phyloP scores from a whole-genome alignment of 805 yeast genomes.

The Myxozyma neglecta region DNA sequence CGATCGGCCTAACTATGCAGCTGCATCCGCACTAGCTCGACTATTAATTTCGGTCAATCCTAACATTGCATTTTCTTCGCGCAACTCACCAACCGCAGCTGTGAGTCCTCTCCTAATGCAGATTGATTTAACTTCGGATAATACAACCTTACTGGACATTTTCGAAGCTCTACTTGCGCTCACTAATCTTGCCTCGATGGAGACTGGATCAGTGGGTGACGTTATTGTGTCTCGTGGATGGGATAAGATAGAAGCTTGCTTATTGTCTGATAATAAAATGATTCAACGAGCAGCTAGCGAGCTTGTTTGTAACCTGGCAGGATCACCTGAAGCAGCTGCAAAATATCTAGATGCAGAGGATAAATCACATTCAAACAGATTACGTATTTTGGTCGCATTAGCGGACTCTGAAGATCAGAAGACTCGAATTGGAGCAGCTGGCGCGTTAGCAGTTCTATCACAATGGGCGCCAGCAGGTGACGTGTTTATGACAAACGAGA shows the following conservation, averaged over 20 bases:
- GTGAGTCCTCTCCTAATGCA: slow-evolving; percentile 39
- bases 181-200: slow-evolving; percentile 61
- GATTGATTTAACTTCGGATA: slow-evolving; percentile 33
- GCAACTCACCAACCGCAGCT: slow-evolving; percentile 38
- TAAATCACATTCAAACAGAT: slow-evolving; percentile 34
- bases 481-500: slow-evolving; percentile 35
- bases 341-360: slow-evolving; percentile 39
- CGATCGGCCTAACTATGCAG: slow-evolving; percentile 27
- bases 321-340: slow-evolving; percentile 41
- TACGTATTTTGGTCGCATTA: slow-evolving; percentile 40
- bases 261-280: slow-evolving; percentile 49
- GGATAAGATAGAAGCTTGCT: slow-evolving; percentile 47
- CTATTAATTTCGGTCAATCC: slow-evolving; percentile 43
- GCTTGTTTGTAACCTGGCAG: slow-evolving; percentile 60
- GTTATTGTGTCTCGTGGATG: slow-evolving; percentile 47
- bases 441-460: slow-evolving; percentile 44
- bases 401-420: slow-evolving; percentile 40
- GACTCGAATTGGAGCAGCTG: slow-evolving; percentile 43
- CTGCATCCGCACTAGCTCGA: slow-evolving; percentile 40
- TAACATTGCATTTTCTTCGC: slow-evolving; percentile 38
- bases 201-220: slow-evolving; percentile 45
- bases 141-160: slow-evolving; percentile 42
- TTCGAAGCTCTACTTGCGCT: slow-evolving; percentile 63
- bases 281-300: slow-evolving; percentile 65
- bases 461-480: slow-evolving; percentile 42